Percentiles rank a stretch among this genome's conserved stretches.
Evolutionary conservation across 2,329 filamentous ascomycete species (phyloP).

Genomic region (Nannizzia gypsea): DNA sequence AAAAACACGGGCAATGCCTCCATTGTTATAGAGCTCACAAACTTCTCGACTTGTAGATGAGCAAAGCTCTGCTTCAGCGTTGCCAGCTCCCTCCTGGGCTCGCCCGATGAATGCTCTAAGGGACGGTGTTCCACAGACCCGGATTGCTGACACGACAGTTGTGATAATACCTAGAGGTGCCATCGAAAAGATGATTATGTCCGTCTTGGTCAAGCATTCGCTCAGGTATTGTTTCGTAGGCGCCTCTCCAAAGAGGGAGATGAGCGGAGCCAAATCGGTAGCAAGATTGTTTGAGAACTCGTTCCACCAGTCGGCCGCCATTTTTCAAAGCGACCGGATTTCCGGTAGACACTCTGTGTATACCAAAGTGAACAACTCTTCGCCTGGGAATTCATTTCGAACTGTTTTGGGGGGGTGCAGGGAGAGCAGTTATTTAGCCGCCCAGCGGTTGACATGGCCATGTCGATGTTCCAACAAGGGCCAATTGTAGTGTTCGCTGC

Average conservation of each 20-base stretch:
- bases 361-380: too few relatives aligned
- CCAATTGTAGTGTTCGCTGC: too few relatives aligned
- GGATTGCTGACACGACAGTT: slow-evolving; percentile 33
- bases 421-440: too few relatives aligned
- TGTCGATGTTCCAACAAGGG: too few relatives aligned
- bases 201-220: slow-evolving; percentile 30
- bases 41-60: slow-evolving; percentile 23
- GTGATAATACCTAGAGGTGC: slow-evolving; percentile 39
- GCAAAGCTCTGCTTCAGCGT: slow-evolving; percentile 32
- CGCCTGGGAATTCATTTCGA: too few relatives aligned
- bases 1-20: slow-evolving; percentile 15
- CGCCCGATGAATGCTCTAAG: slow-evolving; percentile 37
- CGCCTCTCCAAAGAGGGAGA: slow-evolving; percentile 36
- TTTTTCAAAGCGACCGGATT: too few relatives aligned
- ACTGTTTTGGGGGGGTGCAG: too few relatives aligned
- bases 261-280: slow-evolving; percentile 21
- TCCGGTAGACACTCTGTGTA: too few relatives aligned
- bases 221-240: slow-evolving; percentile 41
- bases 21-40: slow-evolving; percentile 20
- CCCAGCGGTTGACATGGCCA: too few relatives aligned
- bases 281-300: slow-evolving; percentile 10
- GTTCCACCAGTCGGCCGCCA: neutral
- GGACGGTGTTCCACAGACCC: slow-evolving; percentile 34
- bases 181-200: slow-evolving; percentile 38
- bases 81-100: slow-evolving; percentile 30